Evolutionary conservation across 441 rosid species (phyloP).

Genomic region (Metrosideros polymorpha): DNA sequence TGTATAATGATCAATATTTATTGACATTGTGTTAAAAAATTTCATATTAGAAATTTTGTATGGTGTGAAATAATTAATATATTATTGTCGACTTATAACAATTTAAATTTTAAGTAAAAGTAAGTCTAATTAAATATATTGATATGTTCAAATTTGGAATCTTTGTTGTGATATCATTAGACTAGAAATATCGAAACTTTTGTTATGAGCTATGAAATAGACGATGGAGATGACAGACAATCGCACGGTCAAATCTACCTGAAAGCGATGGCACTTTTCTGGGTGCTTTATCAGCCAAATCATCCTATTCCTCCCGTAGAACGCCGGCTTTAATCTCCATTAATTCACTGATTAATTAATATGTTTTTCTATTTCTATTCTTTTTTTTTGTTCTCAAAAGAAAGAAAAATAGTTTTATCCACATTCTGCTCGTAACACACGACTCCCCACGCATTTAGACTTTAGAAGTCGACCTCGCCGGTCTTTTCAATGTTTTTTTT

Average conservation of each 20-base stretch:
- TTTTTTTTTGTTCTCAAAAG: background rate
- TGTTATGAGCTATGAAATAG: no score
- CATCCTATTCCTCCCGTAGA: background rate
- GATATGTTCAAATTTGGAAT: rapidly evolving
- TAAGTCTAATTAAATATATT: background rate
- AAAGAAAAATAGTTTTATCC: background rate
- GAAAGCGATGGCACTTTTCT: background rate
- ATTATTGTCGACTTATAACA: background rate
- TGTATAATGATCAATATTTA: background rate
- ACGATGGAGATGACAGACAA: background rate
- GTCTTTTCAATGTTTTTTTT: background rate
- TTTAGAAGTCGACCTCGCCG: background rate
- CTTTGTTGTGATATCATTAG: no score
- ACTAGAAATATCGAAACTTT: no score
- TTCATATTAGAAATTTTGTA: background rate
- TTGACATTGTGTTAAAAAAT: background rate
- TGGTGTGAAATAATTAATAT: rapidly evolving
- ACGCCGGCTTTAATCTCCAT: background rate
- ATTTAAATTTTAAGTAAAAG: background rate
- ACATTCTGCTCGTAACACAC: background rate
- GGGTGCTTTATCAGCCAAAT: background rate
- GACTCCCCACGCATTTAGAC: background rate
- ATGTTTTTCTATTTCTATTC: background rate
- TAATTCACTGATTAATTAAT: background rate
- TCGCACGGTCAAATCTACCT: background rate